Base-by-base conservation (phyloP, 345 rosid genomes). In the Toxicodendron radicans region DNA sequence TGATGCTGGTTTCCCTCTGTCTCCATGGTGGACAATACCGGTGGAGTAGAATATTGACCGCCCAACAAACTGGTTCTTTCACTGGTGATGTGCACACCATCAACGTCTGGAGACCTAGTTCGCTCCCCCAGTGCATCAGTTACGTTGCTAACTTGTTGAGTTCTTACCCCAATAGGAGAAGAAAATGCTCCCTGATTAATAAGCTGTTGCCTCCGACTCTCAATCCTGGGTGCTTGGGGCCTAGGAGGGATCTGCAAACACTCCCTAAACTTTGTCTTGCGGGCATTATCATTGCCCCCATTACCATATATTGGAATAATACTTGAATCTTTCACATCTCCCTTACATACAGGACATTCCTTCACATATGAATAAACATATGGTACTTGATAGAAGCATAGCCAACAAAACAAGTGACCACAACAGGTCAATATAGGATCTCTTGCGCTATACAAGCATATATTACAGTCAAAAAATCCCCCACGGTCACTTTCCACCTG, bases 401-500 rank as follows among this genome's bases (percentile, higher is more conserved):
- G 80, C 95, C 95, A 90, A 57, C 95, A 90, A 81, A 84, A 88
- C 73, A 90, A 85, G 51, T 90, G 95, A 63, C 95, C 95, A 59
- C 95, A 90, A 30, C 86, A 79, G 27, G 95, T 90, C 68, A 90
- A 80, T 35, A 90, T 79, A 2, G 92, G 91, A 62, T 85, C 83
- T 13, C 75, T 81, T 0, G 89, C 95, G 51, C 75, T 78, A 64
- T 83, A 81, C 27, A 90, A 71, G 75, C 95, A 90, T 66, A 87
- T 85, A 70, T 82, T 85, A 61, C 91, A 87, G 43, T 84, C 86
- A 60, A 82, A 86, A 66, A 75, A 84, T 11, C 74, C 73, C 76
- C 86, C 83, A 20, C 72, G 54, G 61, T 68, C 72, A 45, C 71
- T 64, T 49, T 66, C 78, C 3, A 77, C 35, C 45, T 56, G 79